Percentiles rank a stretch among this genome's conserved stretches.
Conservation (phyloP, 2,329 filamentous ascomycete genomes). For the Colletotrichum destructivum region DNA sequence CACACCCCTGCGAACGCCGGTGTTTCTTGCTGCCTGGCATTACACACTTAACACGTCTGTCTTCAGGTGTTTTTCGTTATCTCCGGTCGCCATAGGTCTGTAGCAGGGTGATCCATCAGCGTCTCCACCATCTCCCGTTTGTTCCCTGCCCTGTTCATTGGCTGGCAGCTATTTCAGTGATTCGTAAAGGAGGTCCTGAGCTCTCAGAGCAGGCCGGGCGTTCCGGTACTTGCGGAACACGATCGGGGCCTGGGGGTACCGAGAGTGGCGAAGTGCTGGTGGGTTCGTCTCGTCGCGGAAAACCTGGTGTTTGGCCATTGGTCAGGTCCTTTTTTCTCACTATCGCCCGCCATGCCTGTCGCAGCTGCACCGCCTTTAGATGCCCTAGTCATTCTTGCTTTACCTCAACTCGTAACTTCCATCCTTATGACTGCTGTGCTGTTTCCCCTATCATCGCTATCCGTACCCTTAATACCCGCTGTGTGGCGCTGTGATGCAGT, state of each 20-base stretch:
- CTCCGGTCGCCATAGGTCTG: not conserved
- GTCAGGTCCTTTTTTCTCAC: not conserved
- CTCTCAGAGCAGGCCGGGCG: slow-evolving; percentile 19
- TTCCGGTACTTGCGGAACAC: slow-evolving; percentile 22
- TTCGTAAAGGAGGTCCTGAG: too few species aligned
- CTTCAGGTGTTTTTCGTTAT: not conserved
- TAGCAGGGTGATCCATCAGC: not conserved
- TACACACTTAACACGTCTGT: slow-evolving; percentile 1
- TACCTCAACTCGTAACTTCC: not conserved
- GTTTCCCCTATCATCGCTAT: not conserved
- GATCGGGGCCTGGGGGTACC: not conserved
- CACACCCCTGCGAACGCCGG: too few species aligned
- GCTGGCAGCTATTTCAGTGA: not conserved
- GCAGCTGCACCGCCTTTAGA: not conserved
- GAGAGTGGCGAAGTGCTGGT: not conserved
- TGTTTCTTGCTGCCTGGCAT: too few species aligned
- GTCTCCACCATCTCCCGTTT: not conserved
- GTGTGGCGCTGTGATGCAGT: not conserved
- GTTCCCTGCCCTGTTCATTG: not conserved
- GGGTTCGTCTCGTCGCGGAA: slow-evolving; percentile 37
- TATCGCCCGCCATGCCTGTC: too few species aligned
- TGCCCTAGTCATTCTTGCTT: not conserved
- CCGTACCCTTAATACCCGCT: not conserved
- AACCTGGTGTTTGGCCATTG: slow-evolving; percentile 32
- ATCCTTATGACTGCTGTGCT: not conserved